Percentiles rank a stretch among this genome's conserved stretches.
Conservation (phyloP, 2,329 filamentous ascomycete species). For the Xylaria sp. region DNA sequence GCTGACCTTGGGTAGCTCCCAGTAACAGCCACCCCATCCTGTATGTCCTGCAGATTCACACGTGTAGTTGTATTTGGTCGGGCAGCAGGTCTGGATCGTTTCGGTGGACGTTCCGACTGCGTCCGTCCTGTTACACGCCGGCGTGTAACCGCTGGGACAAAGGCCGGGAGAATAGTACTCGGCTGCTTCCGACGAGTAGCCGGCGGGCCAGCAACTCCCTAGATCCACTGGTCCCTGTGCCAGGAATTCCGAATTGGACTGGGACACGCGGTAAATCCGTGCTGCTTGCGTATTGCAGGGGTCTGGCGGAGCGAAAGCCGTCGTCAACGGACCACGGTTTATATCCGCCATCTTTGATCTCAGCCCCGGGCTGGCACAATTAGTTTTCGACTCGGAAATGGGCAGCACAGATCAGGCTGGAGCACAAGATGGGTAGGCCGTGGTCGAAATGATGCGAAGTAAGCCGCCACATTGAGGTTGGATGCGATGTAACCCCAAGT, state of each 20-base stretch:
- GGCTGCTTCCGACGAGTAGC: not conserved
- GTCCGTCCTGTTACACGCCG: not conserved
- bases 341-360: not conserved
- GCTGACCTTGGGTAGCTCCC: not conserved
- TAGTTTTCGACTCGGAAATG: no score
- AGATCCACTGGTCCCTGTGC: constrained; percentile 2
- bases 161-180: constrained; percentile 5
- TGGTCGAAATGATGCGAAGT: no score
- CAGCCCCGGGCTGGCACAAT: no score
- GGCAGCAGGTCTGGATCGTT: constrained; percentile 6
- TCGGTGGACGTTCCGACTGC: not conserved
- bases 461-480: no score
- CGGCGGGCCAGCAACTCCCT: constrained; percentile 1
- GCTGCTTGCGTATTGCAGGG: not conserved
- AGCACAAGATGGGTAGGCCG: no score
- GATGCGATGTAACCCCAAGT: no score
- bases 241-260: not conserved
- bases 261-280: not conserved
- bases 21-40: constrained; percentile 1
- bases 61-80: not conserved
- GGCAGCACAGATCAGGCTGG: no score
- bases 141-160: constrained; percentile 4
- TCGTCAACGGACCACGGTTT: not conserved
- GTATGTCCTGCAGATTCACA: not conserved
- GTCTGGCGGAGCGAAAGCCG: constrained; percentile 3